These are phyloP conservation scores for Aureobasidium sp. DNA, from an alignment of 2,329 filamentous ascomycete genomes.

Conservation along the genomic window DNA sequence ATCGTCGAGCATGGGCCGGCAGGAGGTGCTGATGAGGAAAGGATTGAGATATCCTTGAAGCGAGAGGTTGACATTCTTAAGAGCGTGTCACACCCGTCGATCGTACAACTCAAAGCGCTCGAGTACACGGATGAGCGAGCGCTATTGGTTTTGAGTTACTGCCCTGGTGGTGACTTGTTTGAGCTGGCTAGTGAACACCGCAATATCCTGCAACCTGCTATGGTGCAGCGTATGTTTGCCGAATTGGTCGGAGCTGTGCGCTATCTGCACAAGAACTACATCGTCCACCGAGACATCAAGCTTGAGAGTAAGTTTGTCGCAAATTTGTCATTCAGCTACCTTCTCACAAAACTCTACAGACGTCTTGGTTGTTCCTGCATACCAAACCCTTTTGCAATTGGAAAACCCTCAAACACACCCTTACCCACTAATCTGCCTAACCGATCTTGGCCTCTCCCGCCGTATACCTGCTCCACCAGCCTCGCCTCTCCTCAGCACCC, in stretches of 20 bases:
- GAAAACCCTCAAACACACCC: conserved; percentile 69
- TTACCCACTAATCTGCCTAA: conserved; percentile 77
- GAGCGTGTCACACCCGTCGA: conserved; percentile 76
- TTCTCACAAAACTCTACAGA: conserved; percentile 46
- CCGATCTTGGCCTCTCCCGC: conserved; percentile 83
- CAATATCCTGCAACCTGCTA: conserved; percentile 56
- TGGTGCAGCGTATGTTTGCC: conserved; percentile 80
- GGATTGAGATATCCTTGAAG: conserved; percentile 88
- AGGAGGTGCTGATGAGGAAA: conserved; percentile 85
- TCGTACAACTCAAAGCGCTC: conserved; percentile 89
- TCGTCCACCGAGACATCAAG: conserved; percentile 96
- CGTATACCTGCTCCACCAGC: conserved; percentile 66
- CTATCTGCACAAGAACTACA: conserved; percentile 77
- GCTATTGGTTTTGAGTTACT: conserved; percentile 82
- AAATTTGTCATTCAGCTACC: background rate
- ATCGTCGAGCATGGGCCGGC: conserved; percentile 91
- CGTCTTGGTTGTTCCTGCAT: conserved; percentile 78
- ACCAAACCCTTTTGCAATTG: conserved; percentile 53
- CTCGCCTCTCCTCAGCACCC: conserved; percentile 82
- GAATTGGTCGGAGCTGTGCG: conserved; percentile 79
- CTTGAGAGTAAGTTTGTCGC: conserved; percentile 69
- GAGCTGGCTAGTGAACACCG: conserved; percentile 74
- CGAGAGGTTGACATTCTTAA: conserved; percentile 93
- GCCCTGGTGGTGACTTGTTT: conserved; percentile 89
- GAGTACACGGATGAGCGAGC: conserved; percentile 76